Conservation (phyloP, 768 basidiomycete species). For the Boletus eberwhitei region DNA sequence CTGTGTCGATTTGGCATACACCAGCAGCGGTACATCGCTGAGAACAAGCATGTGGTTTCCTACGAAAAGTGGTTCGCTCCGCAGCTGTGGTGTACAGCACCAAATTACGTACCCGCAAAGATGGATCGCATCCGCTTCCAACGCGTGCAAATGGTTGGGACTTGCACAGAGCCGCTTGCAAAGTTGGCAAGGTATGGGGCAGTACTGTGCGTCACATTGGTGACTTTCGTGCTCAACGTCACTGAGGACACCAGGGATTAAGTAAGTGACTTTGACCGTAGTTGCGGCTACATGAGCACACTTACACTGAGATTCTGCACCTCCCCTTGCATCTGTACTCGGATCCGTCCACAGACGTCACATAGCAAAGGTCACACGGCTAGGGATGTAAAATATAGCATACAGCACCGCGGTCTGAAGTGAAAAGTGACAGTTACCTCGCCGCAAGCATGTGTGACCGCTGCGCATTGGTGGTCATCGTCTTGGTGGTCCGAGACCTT, state of each 20-base stretch:
- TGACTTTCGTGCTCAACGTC: conserved; percentile 46
- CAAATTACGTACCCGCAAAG: conserved; percentile 50
- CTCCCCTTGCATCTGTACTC: conserved; percentile 39
- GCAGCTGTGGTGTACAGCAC: not conserved
- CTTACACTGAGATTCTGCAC: conserved; percentile 43
- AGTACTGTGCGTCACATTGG: conserved; percentile 47
- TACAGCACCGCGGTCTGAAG: not conserved
- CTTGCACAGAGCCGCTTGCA: conserved; percentile 51
- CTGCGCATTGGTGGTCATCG: conserved; percentile 51
- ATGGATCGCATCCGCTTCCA: conserved; percentile 40
- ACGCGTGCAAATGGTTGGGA: conserved; percentile 50
- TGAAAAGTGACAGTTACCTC: conserved; percentile 34
- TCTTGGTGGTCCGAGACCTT: conserved; percentile 48
- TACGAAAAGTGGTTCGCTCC: conserved; percentile 11
- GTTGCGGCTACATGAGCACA: not conserved
- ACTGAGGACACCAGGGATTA: conserved; percentile 29
- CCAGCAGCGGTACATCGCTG: conserved; percentile 44
- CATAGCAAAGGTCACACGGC: conserved; percentile 41
- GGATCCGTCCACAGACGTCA: conserved; percentile 25
- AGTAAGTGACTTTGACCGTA: not conserved
- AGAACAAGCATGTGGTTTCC: conserved; percentile 48
- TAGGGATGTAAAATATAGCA: conserved; percentile 15
- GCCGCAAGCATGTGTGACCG: conserved; percentile 51
- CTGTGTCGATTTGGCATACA: conserved; percentile 54
- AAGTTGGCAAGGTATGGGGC: conserved; percentile 51